Conservation (phyloP, 441 rosid genomes). For the Adansonia gregorii region DNA sequence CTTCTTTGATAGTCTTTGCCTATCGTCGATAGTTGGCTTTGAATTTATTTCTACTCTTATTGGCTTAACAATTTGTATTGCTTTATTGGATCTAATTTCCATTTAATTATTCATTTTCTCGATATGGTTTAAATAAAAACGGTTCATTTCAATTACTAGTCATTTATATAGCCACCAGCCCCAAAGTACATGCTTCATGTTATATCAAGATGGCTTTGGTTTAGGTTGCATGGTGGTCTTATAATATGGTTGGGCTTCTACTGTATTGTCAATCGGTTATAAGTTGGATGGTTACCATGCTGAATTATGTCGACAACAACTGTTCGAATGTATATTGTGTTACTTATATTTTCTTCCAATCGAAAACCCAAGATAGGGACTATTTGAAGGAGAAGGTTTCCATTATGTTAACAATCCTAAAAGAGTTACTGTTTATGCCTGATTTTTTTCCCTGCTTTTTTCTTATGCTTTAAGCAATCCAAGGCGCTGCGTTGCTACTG, state of each 20-base stretch:
- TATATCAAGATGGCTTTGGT: slow-evolving; percentile 1
- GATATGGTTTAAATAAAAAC: not conserved
- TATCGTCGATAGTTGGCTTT: not conserved
- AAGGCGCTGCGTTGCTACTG: slow-evolving; percentile 71
- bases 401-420: not conserved
- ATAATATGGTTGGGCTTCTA: not conserved
- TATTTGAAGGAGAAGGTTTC: not conserved
- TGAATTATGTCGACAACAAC: not conserved
- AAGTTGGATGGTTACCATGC: not conserved
- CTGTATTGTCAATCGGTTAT: not conserved
- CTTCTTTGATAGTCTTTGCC: not conserved
- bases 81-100: not conserved
- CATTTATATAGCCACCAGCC: not conserved
- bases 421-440: not conserved
- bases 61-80: not conserved
- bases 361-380: not conserved
- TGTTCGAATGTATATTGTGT: not conserved
- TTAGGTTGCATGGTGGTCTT: not conserved
- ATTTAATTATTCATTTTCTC: not conserved
- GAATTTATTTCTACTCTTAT: not conserved
- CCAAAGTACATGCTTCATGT: not conserved
- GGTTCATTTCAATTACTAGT: not conserved
- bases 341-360: not conserved
- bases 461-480: slow-evolving; percentile 50
- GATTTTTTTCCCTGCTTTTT: not conserved